Conservation (phyloP, 306 rosid species). For the Citrullus amarus region DNA sequence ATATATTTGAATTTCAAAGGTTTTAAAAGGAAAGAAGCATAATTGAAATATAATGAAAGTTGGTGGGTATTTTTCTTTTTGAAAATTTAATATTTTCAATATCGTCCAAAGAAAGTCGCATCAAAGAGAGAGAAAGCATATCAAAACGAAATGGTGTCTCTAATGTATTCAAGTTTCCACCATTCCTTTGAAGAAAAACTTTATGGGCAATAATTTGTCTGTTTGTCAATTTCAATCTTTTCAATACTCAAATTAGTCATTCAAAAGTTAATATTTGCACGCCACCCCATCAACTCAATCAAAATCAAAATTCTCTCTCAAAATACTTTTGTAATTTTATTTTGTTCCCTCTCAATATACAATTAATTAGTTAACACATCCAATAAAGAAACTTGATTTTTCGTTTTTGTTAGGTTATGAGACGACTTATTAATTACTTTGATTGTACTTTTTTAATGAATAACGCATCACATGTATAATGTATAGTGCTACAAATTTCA, state of each 20-base stretch:
- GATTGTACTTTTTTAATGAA: rapidly evolving
- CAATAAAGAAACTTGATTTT: not conserved
- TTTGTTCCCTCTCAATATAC: not conserved
- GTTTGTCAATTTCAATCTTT: not conserved
- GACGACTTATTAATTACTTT: not conserved
- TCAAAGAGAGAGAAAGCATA: not conserved
- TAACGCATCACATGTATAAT: not conserved
- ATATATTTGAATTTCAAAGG: too few relatives aligned
- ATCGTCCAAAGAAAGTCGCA: not conserved
- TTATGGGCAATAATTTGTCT: not conserved
- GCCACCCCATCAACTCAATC: not conserved
- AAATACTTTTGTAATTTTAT: not conserved
- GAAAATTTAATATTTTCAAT: not conserved
- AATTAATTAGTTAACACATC: not conserved
- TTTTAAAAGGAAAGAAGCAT: too few relatives aligned
- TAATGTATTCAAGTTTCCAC: not conserved
- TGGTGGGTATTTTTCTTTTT: too few relatives aligned
- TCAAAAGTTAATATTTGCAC: not conserved
- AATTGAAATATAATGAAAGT: too few relatives aligned
- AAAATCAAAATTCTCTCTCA: not conserved
- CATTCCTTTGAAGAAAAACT: not conserved
- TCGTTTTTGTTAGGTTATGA: not conserved
- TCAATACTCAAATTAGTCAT: not conserved
- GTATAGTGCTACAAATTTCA: not conserved
- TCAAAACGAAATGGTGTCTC: not conserved